Conservation (phyloP, 1,139 yeast species). For the Pneumocystis sp. region DNA sequence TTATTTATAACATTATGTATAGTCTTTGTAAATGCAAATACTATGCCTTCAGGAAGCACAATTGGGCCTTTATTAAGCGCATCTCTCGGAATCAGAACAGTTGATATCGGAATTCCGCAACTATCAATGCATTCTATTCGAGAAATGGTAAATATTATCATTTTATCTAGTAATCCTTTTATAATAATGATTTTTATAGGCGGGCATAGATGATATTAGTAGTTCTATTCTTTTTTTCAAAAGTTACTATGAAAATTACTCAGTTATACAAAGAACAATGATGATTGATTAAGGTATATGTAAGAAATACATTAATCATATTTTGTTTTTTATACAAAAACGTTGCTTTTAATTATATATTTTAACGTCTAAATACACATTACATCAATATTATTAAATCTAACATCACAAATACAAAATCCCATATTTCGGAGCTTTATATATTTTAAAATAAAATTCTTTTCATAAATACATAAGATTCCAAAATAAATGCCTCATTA, state of each 20-base stretch:
- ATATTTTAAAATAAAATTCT: background rate
- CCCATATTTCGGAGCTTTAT: background rate
- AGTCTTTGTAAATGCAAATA: conserved; percentile 83
- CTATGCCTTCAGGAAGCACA: conserved; percentile 89
- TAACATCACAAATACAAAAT: background rate
- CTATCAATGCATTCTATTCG: conserved; percentile 90
- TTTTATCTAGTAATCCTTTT: background rate
- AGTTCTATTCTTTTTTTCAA: conserved; percentile 47
- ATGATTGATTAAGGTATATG: background rate
- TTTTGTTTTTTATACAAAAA: background rate
- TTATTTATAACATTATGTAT: conserved; percentile 25
- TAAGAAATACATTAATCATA: background rate
- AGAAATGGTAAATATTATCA: conserved; percentile 60
- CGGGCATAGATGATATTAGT: conserved; percentile 38
- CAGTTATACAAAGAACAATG: background rate
- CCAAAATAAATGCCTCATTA: background rate
- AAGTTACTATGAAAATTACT: background rate
- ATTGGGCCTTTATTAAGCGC: conserved; percentile 90
- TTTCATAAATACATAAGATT: background rate
- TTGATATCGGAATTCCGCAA: conserved; percentile 90
- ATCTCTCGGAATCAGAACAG: conserved; percentile 72
- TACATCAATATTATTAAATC: background rate
- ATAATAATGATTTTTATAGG: background rate
- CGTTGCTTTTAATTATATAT: background rate
- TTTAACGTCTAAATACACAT: background rate